Evolutionary conservation across 345 rosid species (phyloP), one percentile per base, ranked within the genome.

Genomic region (Boechera retrofracta): DNA sequence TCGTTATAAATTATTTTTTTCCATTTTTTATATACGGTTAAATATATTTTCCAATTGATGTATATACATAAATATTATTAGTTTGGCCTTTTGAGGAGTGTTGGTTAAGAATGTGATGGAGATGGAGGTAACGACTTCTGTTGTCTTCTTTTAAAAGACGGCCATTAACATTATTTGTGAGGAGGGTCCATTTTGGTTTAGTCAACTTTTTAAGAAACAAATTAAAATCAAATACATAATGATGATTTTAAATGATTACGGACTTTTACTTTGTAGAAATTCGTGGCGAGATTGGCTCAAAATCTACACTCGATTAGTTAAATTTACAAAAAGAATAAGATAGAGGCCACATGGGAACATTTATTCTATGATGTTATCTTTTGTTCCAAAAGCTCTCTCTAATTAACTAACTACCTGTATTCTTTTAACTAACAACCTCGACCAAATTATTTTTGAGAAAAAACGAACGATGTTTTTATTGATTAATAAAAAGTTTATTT

Each of bases 201-300:
- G 60, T 57, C 13, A 77, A 52, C 71, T 77, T 71, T 47, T 21
- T 5, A 16, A 55, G n/a, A 69, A 53, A 12, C 18, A 69, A 33
- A 52, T 4, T 32, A 7, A 44, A 63, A 38, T 29, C 4, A 60
- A 39, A 69, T 15, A 52, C 38, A 61, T 63, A 44, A 77, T 70
- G 65, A 77, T 76, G 51, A 6, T 28, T 49, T 36, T 24, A 36
- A 31, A 28, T 47, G 18, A 64, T 36, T 64, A 69, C 41, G 48
- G 6, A 29, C 48, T 45, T 48, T 71, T 36, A 54, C 72, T 77
- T 77, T 77, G 39, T 64, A 71, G 72, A 57, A 39, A 77, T 48
- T 71, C 7, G 47, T 71, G 81, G 81, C 77, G 77, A 64, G 77
- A 77, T 71, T 77, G 67, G 81, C 81, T 77, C 80, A 36, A 54